These are phyloP conservation scores for Nemophila menziesii DNA, from an alignment of 257 asterid species.

Conservation along the genomic window DNA sequence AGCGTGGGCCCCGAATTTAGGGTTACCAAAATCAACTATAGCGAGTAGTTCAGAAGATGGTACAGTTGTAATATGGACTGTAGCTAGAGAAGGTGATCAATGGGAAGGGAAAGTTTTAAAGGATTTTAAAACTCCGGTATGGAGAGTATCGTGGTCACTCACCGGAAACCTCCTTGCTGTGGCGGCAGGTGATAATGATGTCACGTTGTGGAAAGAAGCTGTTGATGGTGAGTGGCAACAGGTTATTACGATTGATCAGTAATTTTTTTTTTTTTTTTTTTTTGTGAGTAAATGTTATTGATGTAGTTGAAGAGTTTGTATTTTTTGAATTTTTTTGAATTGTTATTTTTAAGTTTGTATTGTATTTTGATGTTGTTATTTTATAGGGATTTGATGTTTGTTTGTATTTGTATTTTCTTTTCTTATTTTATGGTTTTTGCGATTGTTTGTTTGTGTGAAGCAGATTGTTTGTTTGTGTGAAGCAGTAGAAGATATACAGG, in stretches of 20 bases:
- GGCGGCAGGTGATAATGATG: slow-evolving; percentile 16
- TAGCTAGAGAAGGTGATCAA: slow-evolving; percentile 18
- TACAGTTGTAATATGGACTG: slow-evolving; percentile 18
- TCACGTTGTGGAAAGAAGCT: slow-evolving; percentile 22
- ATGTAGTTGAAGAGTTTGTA: not conserved
- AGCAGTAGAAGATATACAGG: too few species aligned
- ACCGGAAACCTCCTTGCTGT: slow-evolving; percentile 22
- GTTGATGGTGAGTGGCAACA: slow-evolving; percentile 23
- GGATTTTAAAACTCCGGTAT: slow-evolving; percentile 17
- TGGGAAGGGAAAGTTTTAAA: slow-evolving; percentile 21
- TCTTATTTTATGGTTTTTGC: too few species aligned
- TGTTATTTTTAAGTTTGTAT: too few species aligned
- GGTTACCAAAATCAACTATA: slow-evolving; percentile 18
- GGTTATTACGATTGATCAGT: slow-evolving; percentile 7
- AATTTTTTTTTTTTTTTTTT: too few species aligned
- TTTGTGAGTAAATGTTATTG: not conserved
- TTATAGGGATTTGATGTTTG: too few species aligned
- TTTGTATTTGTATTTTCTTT: too few species aligned
- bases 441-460: too few species aligned
- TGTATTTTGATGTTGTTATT: too few species aligned
- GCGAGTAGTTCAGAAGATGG: slow-evolving; percentile 22
- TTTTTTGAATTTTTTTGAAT: too few species aligned
- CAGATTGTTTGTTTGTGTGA: too few species aligned
- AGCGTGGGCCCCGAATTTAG: slow-evolving; percentile 20
- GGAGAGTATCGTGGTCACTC: slow-evolving; percentile 24